Base-by-base conservation (phyloP, 306 rosid genomes). In the Lupinus albus region DNA sequence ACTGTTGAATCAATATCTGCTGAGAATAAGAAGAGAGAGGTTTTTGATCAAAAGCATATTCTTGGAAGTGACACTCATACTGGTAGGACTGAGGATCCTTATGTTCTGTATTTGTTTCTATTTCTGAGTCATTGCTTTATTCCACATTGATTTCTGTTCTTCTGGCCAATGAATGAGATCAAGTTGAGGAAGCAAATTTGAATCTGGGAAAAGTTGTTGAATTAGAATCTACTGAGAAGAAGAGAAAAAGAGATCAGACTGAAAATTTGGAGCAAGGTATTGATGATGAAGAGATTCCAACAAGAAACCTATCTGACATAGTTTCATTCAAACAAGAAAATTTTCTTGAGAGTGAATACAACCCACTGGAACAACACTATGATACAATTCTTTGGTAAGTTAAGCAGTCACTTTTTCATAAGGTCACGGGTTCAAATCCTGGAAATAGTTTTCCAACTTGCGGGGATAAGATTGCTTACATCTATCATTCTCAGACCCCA, bases 301-400 rank as follows among this genome's bases (percentile, higher is more conserved):
- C 71, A 68, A 67, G 36, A 50, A 74, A 85, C 74, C 92, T 93
- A 21, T 46, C 1, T 44, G 68, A 38, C 21, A 46, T 80, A 59
- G 89, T 93, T 64, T 90, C 96, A 38, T 93, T 93, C 72, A 74
- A 42, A 79, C 81, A 76, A 15, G 89, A 86, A 71, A 87, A 90
- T 80, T 85, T 89, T 82, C 86, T 93, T 70, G 77, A 63, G 38
- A 77, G 72, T 68, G 73, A 16, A 25, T 73, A 67, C 38, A 8
- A 33, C 57, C 79, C 86, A 62, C 82, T 61, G 0, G 91, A 79
- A 50, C 79, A 77, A 76, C 70, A 68, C 10, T 93, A 86, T 76
- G 97, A 90, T 73, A 85, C 99, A 25, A 85, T 93, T 70, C 81
- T 88, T 38, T 93, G 99, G 99, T 79, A 56, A 71, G 87, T 76